Conservation (phyloP, 768 basidiomycete species). For the Pluteus cervinus region DNA sequence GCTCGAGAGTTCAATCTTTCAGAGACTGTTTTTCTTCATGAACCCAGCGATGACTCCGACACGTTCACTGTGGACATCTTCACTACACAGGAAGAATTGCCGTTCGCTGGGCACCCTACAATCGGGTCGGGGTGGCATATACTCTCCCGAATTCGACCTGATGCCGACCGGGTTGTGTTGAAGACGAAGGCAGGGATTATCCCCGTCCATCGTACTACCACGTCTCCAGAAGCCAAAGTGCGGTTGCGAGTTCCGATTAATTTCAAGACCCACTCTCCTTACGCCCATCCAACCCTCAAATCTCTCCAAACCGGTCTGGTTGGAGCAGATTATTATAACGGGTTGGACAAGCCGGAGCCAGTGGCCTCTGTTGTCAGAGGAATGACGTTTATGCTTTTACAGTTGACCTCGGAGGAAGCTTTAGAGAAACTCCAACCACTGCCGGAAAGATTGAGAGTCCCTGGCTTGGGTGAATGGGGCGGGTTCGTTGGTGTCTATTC, state of each 20-base stretch:
- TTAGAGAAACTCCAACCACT: slow-evolving; percentile 24
- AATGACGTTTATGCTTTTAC: slow-evolving; percentile 36
- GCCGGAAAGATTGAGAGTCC: slow-evolving; percentile 16
- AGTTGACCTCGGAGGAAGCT: slow-evolving; percentile 31
- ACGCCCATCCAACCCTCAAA: slow-evolving; percentile 20
- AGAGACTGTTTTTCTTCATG: slow-evolving; percentile 41
- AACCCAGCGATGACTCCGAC: slow-evolving; percentile 12
- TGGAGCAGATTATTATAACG: slow-evolving; percentile 30
- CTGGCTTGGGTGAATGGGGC: slow-evolving; percentile 32
- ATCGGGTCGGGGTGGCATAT: slow-evolving; percentile 38
- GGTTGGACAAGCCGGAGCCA: slow-evolving; percentile 23
- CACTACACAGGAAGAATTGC: slow-evolving; percentile 31
- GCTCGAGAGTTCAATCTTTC: slow-evolving; percentile 45
- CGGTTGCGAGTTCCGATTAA: slow-evolving; percentile 32
- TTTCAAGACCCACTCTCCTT: slow-evolving; percentile 32
- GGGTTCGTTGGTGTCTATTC: slow-evolving; percentile 31
- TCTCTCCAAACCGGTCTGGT: slow-evolving; percentile 20
- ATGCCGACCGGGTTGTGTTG: slow-evolving; percentile 19
- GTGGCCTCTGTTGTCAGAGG: slow-evolving; percentile 41
- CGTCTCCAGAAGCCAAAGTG: slow-evolving; percentile 18
- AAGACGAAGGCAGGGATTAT: slow-evolving; percentile 38
- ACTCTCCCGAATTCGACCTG: slow-evolving; percentile 18
- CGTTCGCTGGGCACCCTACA: slow-evolving; percentile 42
- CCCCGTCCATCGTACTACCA: slow-evolving; percentile 20
- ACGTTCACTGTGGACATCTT: slow-evolving; percentile 34